phyloP scores from a whole-genome alignment of 306 rosid genomes.

The Prosopis cineraria region DNA sequence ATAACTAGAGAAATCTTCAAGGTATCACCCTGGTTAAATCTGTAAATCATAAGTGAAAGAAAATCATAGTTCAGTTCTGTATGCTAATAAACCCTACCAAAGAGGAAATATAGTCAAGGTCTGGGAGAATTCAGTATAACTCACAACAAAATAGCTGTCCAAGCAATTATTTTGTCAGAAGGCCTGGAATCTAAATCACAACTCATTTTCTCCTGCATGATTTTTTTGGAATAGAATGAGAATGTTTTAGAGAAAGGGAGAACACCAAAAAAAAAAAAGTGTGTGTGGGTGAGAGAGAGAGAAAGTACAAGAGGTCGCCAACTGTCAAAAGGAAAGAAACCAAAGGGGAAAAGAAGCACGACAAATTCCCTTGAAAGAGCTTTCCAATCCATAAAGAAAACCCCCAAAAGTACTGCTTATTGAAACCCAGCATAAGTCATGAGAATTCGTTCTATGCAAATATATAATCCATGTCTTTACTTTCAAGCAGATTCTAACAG shows the following conservation, averaged over 20 bases:
- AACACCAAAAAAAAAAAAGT: not conserved
- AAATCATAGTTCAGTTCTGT: not conserved
- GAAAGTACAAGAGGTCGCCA: not conserved
- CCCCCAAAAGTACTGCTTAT: not conserved
- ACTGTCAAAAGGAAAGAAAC: not conserved
- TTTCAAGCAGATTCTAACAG: not conserved
- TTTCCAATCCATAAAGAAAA: not conserved
- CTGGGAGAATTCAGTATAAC: not conserved
- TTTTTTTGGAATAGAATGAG: not conserved
- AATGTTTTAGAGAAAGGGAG: not conserved
- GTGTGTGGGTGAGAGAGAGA: no score
- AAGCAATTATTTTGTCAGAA: not conserved
- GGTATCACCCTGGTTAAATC: not conserved
- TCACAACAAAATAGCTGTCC: not conserved
- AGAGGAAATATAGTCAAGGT: not conserved
- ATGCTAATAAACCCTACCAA: not conserved
- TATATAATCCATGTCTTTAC: not conserved
- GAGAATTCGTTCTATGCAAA: not conserved
- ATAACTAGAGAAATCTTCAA: slow-evolving; percentile 4
- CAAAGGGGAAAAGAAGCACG: not conserved
- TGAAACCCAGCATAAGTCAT: not conserved
- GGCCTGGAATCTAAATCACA: not conserved
- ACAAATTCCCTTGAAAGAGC: not conserved
- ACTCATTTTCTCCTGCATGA: not conserved
- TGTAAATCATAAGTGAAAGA: not conserved